Evolutionary conservation across 441 rosid species (phyloP).

Genomic region (Erodium trifolium): DNA sequence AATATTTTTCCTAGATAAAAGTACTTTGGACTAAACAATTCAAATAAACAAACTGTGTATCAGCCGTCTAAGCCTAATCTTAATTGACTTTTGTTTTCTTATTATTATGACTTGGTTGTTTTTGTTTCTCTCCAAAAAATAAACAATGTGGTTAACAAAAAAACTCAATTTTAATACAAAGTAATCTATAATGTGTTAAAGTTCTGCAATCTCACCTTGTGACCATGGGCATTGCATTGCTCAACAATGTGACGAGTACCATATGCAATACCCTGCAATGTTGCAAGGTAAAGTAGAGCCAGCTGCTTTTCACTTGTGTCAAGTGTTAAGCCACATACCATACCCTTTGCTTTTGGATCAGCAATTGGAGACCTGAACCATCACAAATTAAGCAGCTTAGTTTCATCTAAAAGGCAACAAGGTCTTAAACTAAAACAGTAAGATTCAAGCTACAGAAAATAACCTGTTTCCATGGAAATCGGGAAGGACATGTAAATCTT

Average conservation of each 20-base stretch:
- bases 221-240: constrained; percentile 88
- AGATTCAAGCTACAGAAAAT: constrained; percentile 2
- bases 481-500: constrained; percentile 66
- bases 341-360: constrained; percentile 82
- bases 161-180: background rate
- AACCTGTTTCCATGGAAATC: constrained; percentile 97
- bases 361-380: constrained; percentile 79
- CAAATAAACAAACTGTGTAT: background rate
- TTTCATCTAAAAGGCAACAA: background rate
- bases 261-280: constrained; percentile 77
- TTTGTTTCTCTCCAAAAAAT: background rate
- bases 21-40: background rate
- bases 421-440: constrained; percentile 11
- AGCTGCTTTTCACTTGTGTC: constrained; percentile 72
- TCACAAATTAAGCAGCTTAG: constrained; percentile 19
- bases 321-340: constrained; percentile 66
- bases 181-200: background rate
- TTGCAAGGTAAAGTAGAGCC: constrained; percentile 78
- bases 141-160: background rate
- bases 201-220: constrained; percentile 41
- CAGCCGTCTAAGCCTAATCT: background rate
- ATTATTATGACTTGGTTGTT: background rate
- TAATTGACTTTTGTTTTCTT: background rate
- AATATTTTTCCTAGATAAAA: background rate
- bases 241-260: constrained; percentile 89